Conservation (phyloP, 768 basidiomycete genomes). For the Neoboletus magnificus region DNA sequence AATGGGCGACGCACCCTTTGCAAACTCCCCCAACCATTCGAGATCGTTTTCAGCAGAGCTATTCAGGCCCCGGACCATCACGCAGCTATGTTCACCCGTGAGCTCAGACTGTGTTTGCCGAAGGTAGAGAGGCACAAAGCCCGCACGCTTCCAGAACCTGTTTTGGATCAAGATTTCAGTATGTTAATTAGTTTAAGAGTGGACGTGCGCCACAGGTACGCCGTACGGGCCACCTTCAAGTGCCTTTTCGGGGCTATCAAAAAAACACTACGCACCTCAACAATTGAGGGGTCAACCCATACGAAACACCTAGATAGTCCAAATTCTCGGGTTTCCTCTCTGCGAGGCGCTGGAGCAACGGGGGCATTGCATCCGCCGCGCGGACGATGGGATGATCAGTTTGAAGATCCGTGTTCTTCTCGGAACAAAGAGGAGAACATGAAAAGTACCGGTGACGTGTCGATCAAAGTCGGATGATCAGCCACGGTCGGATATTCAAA, state of each 20-base stretch:
- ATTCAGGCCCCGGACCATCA: conserved; percentile 88
- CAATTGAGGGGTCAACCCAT: conserved; percentile 85
- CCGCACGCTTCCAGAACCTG: conserved; percentile 94
- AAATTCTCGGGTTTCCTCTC: conserved; percentile 87
- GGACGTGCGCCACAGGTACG: background rate
- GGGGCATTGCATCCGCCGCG: conserved; percentile 78
- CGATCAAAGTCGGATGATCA: conserved; percentile 1
- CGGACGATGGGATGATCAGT: conserved; percentile 78
- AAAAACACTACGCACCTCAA: conserved; percentile 49
- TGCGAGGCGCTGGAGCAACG: conserved; percentile 83
- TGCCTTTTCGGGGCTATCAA: background rate
- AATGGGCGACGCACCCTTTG: conserved; percentile 53
- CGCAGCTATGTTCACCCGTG: conserved; percentile 94
- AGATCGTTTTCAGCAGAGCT: conserved; percentile 59
- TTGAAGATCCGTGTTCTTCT: conserved; percentile 54
- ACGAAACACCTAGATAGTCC: conserved; percentile 95
- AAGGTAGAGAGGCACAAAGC: conserved; percentile 88
- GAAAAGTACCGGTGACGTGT: background rate
- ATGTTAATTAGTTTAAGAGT: background rate
- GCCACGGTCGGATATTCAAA: background rate
- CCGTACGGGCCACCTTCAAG: background rate
- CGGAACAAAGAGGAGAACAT: background rate
- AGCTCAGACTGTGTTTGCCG: conserved; percentile 93
- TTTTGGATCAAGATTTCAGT: background rate
- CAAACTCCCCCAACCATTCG: conserved; percentile 87